These are phyloP conservation scores for Aspergillus ostianus DNA, from an alignment of 495 filamentous ascomycete species.

Conservation along the genomic window DNA sequence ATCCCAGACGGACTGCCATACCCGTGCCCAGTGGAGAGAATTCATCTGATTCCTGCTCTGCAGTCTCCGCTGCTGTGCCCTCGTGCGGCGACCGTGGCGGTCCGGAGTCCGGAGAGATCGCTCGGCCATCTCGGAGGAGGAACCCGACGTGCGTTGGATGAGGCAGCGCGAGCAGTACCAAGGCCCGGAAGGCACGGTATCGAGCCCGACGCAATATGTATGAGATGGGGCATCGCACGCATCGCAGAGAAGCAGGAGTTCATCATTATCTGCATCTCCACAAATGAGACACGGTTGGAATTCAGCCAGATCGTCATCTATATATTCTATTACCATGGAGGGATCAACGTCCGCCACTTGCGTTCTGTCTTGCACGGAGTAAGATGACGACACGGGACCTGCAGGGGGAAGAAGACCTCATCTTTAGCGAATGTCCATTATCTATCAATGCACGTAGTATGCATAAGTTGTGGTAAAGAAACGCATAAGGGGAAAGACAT, in stretches of 20 bases:
- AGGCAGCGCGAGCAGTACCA: slow-evolving; percentile 88
- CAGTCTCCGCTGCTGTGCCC: slow-evolving; percentile 45
- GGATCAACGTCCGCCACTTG: slow-evolving; percentile 88
- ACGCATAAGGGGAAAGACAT: slow-evolving; percentile 32
- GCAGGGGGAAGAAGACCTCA: slow-evolving; percentile 5
- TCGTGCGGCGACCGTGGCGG: slow-evolving; percentile 48
- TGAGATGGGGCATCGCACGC: slow-evolving; percentile 82
- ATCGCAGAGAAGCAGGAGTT: slow-evolving; percentile 81
- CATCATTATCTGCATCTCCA: slow-evolving; percentile 69
- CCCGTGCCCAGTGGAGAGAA: slow-evolving; percentile 59
- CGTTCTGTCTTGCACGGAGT: slow-evolving; percentile 81
- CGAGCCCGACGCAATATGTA: slow-evolving; percentile 80
- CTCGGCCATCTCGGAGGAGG: slow-evolving; percentile 29
- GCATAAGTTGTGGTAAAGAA: slow-evolving; percentile 4
- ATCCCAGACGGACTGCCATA: slow-evolving; percentile 67
- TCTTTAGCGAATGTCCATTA: slow-evolving; percentile 9
- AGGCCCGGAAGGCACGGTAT: slow-evolving; percentile 63
- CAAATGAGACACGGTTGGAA: slow-evolving; percentile 78
- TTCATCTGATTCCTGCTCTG: slow-evolving; percentile 45
- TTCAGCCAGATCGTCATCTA: slow-evolving; percentile 62
- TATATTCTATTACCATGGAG: slow-evolving; percentile 70
- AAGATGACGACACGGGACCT: slow-evolving; percentile 78
- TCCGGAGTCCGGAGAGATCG: slow-evolving; percentile 33
- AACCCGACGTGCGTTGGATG: slow-evolving; percentile 47
- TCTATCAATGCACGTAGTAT: not conserved